A percentile compares a stretch with the other conserved stretches of the same genome.
phyloP scores from a whole-genome alignment of 129 eudicot genomes.

The Heracleum sosnowskyi region DNA sequence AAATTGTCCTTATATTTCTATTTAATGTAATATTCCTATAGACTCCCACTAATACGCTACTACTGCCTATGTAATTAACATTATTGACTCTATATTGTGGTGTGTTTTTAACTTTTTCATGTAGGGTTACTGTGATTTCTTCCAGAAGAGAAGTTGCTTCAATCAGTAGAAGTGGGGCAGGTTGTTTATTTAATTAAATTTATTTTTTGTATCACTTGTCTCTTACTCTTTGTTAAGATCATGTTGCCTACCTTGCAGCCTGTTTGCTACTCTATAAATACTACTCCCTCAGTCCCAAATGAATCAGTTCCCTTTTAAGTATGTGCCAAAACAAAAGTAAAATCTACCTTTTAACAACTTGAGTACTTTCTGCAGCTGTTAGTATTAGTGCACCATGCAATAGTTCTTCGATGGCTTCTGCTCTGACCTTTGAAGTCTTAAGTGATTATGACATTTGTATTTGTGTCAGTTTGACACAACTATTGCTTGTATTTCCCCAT shows the following conservation, averaged over 20 bases:
- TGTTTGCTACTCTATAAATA: not conserved
- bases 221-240: not conserved
- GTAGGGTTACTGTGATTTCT: slow-evolving; percentile 96
- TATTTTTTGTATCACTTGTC: not conserved
- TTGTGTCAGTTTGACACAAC: not conserved
- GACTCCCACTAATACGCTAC: not conserved
- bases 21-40: not conserved
- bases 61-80: not conserved
- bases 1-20: not conserved
- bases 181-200: slow-evolving; percentile 26
- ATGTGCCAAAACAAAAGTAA: not conserved
- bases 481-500: not conserved
- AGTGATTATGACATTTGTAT: not conserved
- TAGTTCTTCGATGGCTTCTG: not conserved
- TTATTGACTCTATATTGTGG: not conserved
- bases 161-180: slow-evolving; percentile 98
- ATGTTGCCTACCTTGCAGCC: not conserved
- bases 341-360: not conserved
- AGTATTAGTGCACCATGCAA: not conserved
- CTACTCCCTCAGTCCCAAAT: not conserved
- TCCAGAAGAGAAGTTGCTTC: slow-evolving; percentile 84
- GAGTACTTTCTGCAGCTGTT: not conserved
- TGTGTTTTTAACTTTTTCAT: slow-evolving; percentile 9
- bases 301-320: not conserved
- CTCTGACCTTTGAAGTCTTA: not conserved